These are phyloP conservation scores for Stylonectria norvegica DNA, from an alignment of 2,329 filamentous ascomycete genomes.

Conservation along the genomic window DNA sequence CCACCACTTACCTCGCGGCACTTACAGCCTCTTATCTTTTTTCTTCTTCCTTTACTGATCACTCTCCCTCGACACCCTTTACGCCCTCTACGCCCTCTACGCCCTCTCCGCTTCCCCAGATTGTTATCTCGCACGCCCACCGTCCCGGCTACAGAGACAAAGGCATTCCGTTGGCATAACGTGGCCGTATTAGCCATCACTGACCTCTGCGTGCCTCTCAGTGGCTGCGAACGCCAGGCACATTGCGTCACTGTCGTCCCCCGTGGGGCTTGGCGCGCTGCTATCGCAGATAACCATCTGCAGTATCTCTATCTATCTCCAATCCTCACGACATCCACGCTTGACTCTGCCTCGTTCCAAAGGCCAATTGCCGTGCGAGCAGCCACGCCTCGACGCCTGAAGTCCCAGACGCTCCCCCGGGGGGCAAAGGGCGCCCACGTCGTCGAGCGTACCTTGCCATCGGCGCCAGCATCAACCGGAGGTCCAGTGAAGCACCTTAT, in stretches of 20 bases:
- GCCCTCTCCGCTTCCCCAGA: constrained; percentile 28
- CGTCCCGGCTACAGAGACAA: constrained; percentile 16
- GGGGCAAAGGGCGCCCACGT: constrained; percentile 27
- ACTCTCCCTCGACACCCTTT: constrained; percentile 1
- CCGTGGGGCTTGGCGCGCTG: constrained; percentile 23
- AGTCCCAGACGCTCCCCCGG: constrained; percentile 13
- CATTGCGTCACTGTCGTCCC: constrained; percentile 27
- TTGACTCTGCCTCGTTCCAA: constrained; percentile 1
- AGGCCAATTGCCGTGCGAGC: constrained; percentile 25
- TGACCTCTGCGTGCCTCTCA: constrained; percentile 22
- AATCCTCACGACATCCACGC: constrained; percentile 4
- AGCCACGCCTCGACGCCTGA: constrained; percentile 25
- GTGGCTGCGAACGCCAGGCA: constrained; percentile 25
- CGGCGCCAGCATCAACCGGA: constrained; percentile 9
- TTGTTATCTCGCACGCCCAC: constrained; percentile 31
- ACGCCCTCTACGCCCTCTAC: constrained; percentile 9
- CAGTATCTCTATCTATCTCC: constrained; percentile 6
- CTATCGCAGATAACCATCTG: neutral
- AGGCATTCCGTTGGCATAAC: constrained; percentile 25
- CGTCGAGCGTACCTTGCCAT: constrained; percentile 13
- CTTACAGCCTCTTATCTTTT: constrained; percentile 14
- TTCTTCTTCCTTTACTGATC: constrained; percentile 14
- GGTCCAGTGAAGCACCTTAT: too few relatives aligned
- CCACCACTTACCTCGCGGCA: constrained; percentile 30
- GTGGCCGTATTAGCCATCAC: constrained; percentile 30